phyloP scores from a whole-genome alignment of 106 monocot species.

The Ottelia alismoides region DNA sequence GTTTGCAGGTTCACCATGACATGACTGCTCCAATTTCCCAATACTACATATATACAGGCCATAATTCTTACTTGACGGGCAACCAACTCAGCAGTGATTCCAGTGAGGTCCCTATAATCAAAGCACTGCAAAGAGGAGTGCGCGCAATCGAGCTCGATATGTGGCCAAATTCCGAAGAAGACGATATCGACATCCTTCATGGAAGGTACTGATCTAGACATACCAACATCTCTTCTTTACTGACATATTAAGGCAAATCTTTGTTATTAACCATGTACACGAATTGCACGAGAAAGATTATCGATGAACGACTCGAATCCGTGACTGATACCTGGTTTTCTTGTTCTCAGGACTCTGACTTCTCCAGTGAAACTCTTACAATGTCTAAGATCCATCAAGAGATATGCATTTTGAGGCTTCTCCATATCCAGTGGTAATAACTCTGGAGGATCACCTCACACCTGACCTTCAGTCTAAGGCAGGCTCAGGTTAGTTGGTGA shows the following conservation, averaged over 20 bases:
- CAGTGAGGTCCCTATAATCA: slow-evolving; percentile 43
- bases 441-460: slow-evolving; percentile 69
- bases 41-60: too few relatives aligned
- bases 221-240: too few relatives aligned
- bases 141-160: slow-evolving; percentile 47
- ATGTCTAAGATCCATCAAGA: slow-evolving; percentile 52
- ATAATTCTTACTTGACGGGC: too few relatives aligned
- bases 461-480: slow-evolving; percentile 64
- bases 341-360: slow-evolving; percentile 58
- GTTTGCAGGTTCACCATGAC: too few relatives aligned
- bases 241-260: too few relatives aligned
- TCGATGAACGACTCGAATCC: too few relatives aligned
- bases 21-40: too few relatives aligned
- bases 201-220: slow-evolving; percentile 38
- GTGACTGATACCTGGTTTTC: too few relatives aligned
- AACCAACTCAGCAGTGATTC: too few relatives aligned
- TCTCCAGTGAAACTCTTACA: slow-evolving; percentile 45
- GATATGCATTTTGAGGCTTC: slow-evolving; percentile 57
- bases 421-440: slow-evolving; percentile 63
- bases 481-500: slow-evolving; percentile 28
- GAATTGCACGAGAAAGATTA: background rate
- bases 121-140: slow-evolving; percentile 36
- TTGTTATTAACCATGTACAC: too few relatives aligned
- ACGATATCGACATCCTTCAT: slow-evolving; percentile 36
- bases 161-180: slow-evolving; percentile 33